phyloP scores from a whole-genome alignment of 768 basidiomycete species.

The Rhodotorula kratochvilovae region DNA sequence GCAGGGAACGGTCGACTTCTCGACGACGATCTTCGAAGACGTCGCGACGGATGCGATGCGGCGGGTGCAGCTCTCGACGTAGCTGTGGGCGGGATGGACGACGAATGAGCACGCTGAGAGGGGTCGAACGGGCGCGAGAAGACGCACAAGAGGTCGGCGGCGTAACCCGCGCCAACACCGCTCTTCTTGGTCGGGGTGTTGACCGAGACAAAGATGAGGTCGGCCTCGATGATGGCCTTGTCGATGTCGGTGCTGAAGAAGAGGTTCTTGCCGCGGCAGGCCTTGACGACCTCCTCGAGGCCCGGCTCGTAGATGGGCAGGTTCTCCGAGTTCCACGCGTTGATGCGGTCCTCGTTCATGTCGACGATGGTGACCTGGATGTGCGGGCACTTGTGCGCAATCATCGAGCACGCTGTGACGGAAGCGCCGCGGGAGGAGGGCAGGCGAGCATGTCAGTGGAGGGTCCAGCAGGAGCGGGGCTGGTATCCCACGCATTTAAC shows the following conservation, averaged over 20 bases:
- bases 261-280: conserved; percentile 85
- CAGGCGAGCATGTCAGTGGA: neutral
- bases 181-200: conserved; percentile 99
- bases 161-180: conserved; percentile 95
- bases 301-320: conserved; percentile 98
- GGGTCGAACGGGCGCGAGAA: neutral
- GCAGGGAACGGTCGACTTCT: conserved; percentile 98
- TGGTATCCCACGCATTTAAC: too few species aligned
- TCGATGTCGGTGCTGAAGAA: conserved; percentile 90
- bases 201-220: conserved; percentile 96
- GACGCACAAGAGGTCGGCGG: conserved; percentile 95
- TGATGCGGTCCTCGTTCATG: conserved; percentile 86
- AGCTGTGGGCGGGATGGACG: conserved; percentile 55
- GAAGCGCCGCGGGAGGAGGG: neutral
- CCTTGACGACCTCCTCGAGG: conserved; percentile 80
- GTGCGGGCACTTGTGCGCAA: conserved; percentile 51
- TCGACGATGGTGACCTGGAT: conserved; percentile 97
- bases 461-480: too few species aligned
- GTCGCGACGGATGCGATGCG: conserved; percentile 87
- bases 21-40: conserved; percentile 94
- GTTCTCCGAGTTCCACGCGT: conserved; percentile 79
- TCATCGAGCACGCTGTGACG: conserved; percentile 42
- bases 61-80: conserved; percentile 93
- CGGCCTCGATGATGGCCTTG: conserved; percentile 84
- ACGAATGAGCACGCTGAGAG: neutral